Evolutionary conservation across 176 grass and related monocot genomes (phyloP), one percentile per base, ranked within the genome.

Genomic region (Calamus simplicifolius): DNA sequence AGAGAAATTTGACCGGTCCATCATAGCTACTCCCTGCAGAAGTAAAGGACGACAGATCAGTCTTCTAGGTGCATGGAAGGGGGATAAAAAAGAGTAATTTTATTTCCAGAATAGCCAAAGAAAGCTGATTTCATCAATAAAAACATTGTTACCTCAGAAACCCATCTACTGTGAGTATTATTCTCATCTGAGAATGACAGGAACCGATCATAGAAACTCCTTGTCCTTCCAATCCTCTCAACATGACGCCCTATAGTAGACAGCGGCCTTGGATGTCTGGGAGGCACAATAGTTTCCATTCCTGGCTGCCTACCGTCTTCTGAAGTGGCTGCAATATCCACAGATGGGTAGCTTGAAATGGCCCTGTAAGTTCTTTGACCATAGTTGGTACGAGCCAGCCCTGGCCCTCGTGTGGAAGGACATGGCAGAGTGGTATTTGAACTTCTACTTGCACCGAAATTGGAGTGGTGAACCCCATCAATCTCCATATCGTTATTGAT

Each of bases 21-120:
- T 18, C 29, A 75, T 78, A 49, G 71, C 67, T 27, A 79, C 57
- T n/a, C 75, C 63, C 94, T 99, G 55, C 69, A 76, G 49, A 82
- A 81, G 38, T 28, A 18, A 49, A 54, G 1, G 8, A 43, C 12
- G 31, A 35, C 31, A 50, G 54, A 54, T 31, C 53, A 13, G 35
- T 13, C 35, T 43, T 43, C 35, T 43, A 12, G 10, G 6, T 43
- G 35, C 35, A 43, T 43, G 35, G 12, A 43, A 43, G 21, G 21
- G 21, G 21, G 21, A 23, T n/a, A 43, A 31, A 31, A 31, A 12
- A 43, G 0, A 6, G 35, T 38, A 43, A 43, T 43, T 43, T 43
- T 43, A 43, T 43, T 43, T 2, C 0, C 2, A 0, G 35, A 10
- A 43, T 43, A 43, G 35, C 35, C 35, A 43, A 43, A 43, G 35